phyloP scores from a whole-genome alignment of 208 protist genomes.

The Trypanosomatidae sp. region DNA sequence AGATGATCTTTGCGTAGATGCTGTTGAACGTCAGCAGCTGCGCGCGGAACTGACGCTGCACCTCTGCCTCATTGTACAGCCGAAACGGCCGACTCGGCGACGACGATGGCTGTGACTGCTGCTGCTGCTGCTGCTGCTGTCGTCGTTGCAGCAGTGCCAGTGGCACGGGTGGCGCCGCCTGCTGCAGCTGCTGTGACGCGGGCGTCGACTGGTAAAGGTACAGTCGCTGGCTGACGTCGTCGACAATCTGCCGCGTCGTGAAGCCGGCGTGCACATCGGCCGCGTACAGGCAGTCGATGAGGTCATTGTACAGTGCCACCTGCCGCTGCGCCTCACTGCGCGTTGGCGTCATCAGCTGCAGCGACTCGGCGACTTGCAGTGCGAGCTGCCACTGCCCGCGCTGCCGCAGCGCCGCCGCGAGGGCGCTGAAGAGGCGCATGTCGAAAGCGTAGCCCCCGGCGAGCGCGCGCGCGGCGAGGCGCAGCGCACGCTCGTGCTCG shows the following conservation, averaged over 20 bases:
- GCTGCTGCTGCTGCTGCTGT: neutral
- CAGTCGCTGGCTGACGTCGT: constrained; percentile 33
- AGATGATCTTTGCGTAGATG: constrained; percentile 26
- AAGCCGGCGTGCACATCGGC: constrained; percentile 34
- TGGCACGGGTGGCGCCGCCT: no score
- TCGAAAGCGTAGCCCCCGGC: constrained; percentile 38
- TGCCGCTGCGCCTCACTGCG: constrained; percentile 12
- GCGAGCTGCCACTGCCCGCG: constrained; percentile 30
- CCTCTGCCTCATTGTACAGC: constrained; percentile 20
- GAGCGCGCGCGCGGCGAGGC: constrained; percentile 21
- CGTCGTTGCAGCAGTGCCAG: neutral
- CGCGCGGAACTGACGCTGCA: constrained; percentile 24
- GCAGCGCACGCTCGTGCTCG: constrained; percentile 21
- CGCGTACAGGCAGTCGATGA: constrained; percentile 59
- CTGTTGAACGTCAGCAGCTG: constrained; percentile 27
- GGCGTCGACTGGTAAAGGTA: constrained; percentile 26
- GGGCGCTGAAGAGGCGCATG: constrained; percentile 25
- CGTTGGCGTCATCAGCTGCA: constrained; percentile 39
- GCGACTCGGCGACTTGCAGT: constrained; percentile 22
- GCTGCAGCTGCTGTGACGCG: no score
- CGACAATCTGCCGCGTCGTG: constrained; percentile 35
- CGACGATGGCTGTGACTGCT: neutral
- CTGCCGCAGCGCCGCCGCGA: constrained; percentile 32
- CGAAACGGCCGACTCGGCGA: constrained; percentile 27
- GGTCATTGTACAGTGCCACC: constrained; percentile 14